These are phyloP conservation scores for Candida andamanensis DNA, from an alignment of 805 yeast species.

Conservation along the genomic window DNA sequence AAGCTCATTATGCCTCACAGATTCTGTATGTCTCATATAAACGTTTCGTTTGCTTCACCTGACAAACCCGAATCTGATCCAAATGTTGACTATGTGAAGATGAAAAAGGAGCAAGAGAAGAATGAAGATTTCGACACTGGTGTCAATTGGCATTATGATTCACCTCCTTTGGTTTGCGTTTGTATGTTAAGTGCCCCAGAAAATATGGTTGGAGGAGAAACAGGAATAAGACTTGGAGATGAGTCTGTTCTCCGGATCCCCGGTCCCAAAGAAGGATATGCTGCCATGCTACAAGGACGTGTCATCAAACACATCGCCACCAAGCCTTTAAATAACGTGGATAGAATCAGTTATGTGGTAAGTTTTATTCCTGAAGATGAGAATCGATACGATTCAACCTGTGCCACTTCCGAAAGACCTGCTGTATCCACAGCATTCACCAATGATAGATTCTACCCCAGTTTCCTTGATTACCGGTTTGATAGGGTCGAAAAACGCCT, in stretches of 20 bases:
- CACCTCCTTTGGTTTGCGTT: conserved; percentile 10
- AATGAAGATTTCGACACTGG: conserved; percentile 5
- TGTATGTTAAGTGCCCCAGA: conserved; percentile 10
- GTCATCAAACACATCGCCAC: conserved; percentile 19
- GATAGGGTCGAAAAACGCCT: conserved; percentile 19
- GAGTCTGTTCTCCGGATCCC: conserved; percentile 12
- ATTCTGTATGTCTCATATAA: conserved; percentile 20
- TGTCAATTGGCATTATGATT: conserved; percentile 13
- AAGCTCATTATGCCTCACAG: conserved; percentile 16
- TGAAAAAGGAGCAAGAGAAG: conserved; percentile 8
- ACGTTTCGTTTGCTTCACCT: conserved; percentile 13
- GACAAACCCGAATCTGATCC: conserved; percentile 6
- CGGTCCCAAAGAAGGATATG: conserved; percentile 15
- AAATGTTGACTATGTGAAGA: conserved; percentile 4
- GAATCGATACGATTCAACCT: conserved; percentile 28
- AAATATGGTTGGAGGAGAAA: conserved; percentile 12
- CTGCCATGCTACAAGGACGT: conserved; percentile 17
- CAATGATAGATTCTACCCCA: conserved; percentile 24
- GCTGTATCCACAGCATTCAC: conserved; percentile 23
- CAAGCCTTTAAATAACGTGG: conserved; percentile 22
- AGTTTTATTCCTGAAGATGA: conserved; percentile 39
- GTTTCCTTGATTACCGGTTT: conserved; percentile 24
- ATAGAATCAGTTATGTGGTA: conserved; percentile 39
- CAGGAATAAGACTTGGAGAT: conserved; percentile 12
- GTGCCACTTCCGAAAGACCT: conserved; percentile 38